Base-by-base conservation (phyloP, 2,329 filamentous ascomycete genomes). In the Lachnellula arida region DNA sequence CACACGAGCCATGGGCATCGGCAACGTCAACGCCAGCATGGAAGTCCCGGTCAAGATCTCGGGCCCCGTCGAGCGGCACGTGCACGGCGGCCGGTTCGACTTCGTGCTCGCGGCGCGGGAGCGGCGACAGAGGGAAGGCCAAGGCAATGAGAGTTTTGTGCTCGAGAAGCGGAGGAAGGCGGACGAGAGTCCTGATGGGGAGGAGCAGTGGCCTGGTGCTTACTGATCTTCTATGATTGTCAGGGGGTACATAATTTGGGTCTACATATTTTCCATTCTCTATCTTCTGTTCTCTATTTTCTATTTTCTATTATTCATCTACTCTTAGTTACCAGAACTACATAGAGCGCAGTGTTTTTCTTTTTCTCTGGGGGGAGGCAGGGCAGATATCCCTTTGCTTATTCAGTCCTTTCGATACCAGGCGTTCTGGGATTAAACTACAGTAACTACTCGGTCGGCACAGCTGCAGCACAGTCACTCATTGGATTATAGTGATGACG, bases 201-300 rank as follows among this genome's bases (percentile, higher is more conserved):
- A 59, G 14, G 65, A 66, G 56, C 52, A 60, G 48, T 65, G 63
- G 64, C 61, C 59, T 22, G 63, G 63, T 9, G 59, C 46, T 40
- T 65, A 63, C 48, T 64, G 22, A 37, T 46, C 23, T 42, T 12
- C 19, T 34, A 49, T 46, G 12, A 46, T 50, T 32, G 11, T 17
- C 22, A 49, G 3, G 35, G 14, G 40, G 32, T 17, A 25, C 25
- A 34, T 22, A n/a, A 39, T 15, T 17, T n/a, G 53, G 42, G 46
- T 25, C 9, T 28, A 15, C 19, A 40, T 15, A n/a, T 28, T 34
- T 5, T 11, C 15, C 14, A 25, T 44, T 49, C 23, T 39, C 5
- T n/a, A 39, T n/a, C n/a, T n/a, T n/a, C n/a, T n/a, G n/a, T n/a
- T n/a, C n/a, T n/a, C n/a, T n/a, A n/a, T n/a, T 14, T 39, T 7